A percentile compares a stretch with the other conserved stretches of the same genome.
Conservation (phyloP, 768 basidiomycete species). For the Agrocybe pediades region DNA sequence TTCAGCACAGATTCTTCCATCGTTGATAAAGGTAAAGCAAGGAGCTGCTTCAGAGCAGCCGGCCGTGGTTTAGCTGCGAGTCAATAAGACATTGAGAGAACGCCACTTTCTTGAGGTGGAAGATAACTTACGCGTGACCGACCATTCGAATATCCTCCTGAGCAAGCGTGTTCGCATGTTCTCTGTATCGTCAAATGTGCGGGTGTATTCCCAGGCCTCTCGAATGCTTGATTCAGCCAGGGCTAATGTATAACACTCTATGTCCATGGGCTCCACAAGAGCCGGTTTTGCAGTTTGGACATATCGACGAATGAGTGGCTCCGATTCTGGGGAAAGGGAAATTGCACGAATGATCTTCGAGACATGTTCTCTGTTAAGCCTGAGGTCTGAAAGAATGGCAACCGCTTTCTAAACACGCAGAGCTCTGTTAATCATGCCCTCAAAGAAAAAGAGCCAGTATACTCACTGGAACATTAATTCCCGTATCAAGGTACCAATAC, state of each 20-base stretch:
- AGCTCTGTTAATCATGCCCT: background rate
- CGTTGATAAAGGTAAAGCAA: constrained; percentile 64
- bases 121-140: constrained; percentile 55
- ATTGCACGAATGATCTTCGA: constrained; percentile 78
- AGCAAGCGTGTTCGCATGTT: constrained; percentile 56
- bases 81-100: constrained; percentile 7
- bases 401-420: constrained; percentile 57
- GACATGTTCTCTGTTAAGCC: constrained; percentile 74
- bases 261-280: constrained; percentile 67
- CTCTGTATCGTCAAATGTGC: constrained; percentile 64
- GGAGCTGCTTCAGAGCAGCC: constrained; percentile 57
- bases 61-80: constrained; percentile 64
- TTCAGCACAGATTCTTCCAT: constrained; percentile 66
- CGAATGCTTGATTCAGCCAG: constrained; percentile 63
- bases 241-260: constrained; percentile 70
- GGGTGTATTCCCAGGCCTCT: constrained; percentile 78
- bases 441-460: constrained; percentile 12
- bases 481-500: constrained; percentile 82
- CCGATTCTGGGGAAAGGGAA: constrained; percentile 46
- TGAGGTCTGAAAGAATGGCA: constrained; percentile 69
- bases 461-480: constrained; percentile 62
- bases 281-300: constrained; percentile 75
- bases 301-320: constrained; percentile 68
- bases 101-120: background rate
- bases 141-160: constrained; percentile 65